Conservation (phyloP, 2,329 filamentous ascomycete species). For the Aspergillus neoniger region DNA sequence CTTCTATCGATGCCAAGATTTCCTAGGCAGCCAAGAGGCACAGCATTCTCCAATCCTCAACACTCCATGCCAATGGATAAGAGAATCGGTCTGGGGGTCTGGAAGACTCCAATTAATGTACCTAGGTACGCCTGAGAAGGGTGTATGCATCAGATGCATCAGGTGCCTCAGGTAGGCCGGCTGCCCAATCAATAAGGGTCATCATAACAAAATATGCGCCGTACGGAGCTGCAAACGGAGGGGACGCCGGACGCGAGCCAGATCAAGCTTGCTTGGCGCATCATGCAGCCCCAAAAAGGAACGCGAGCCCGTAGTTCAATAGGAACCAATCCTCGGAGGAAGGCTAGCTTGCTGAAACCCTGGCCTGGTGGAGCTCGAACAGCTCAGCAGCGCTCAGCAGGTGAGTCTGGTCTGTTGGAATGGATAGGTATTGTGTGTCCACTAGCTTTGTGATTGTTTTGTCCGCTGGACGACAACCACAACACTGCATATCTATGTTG, state of each 20-base stretch:
- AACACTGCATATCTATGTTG: too few species aligned
- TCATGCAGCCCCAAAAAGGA: conserved; percentile 3
- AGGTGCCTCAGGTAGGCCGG: not conserved
- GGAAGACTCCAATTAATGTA: not conserved
- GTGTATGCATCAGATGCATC: not conserved
- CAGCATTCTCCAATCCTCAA: not conserved
- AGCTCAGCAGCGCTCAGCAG: not conserved
- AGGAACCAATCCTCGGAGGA: not conserved
- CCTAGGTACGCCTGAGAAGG: not conserved
- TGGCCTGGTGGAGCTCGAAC: conserved; percentile 1
- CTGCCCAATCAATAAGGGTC: not conserved
- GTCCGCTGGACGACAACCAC: too few species aligned
- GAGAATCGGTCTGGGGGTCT: not conserved
- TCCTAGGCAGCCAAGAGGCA: not conserved
- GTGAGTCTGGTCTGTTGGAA: not conserved
- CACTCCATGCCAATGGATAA: not conserved
- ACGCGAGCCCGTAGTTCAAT: conserved; percentile 1
- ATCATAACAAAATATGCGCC: not conserved
- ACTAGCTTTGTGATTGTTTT: not conserved
- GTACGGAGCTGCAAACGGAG: conserved; percentile 1
- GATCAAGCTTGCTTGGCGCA: conserved; percentile 13
- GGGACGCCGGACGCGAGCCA: conserved; percentile 6
- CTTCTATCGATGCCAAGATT: not conserved
- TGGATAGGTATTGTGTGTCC: not conserved
- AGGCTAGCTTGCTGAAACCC: not conserved